Evolutionary conservation across 768 basidiomycete genomes (phyloP), one percentile per base, ranked within the genome.

Genomic region (Leccinellum albellum): DNA sequence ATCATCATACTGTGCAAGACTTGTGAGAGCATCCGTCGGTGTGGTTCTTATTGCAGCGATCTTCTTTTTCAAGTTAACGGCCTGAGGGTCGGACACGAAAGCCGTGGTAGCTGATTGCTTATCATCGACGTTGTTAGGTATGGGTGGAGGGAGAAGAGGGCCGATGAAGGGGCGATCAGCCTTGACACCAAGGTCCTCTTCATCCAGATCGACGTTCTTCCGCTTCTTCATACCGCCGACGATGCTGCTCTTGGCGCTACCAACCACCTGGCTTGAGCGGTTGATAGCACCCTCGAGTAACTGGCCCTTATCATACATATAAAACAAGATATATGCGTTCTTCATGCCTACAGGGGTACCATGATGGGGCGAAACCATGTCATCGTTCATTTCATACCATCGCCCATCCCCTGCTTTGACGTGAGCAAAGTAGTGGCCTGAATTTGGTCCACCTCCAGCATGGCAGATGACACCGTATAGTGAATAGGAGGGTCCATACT

Each of bases 381-480:
- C 92, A 68, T 99, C 97, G 74, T 99, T 96, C 87, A 95, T 95
- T 75, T 93, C 87, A 74, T 82, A 86, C 95, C 95, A 99, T 33
- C 75, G 75, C 12, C 85, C 87, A 32, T 82, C 75, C 33, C 78
- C 79, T 40, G 83, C 79, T 69, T 86, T 91, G 65, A 97, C 85
- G 64, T 84, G 87, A 17, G 95, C 88, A 61, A 85, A 93, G 73
- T 99, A 99, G 72, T 99, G 97, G 4, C 97, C 97, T 2, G 91
- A 95, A 67, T 97, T 91, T 14, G 95, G 93, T 6, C 94, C 94
- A 42, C 84, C 80, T 52, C 97, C 97, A 12, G 90, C 91, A 70
- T 99, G 97, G 62, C 86, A 93, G 54, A 98, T 91, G 58, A 98
- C 84, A 29, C 90, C 95, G 69, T 94, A 97, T 3, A 99, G 75